Evolutionary conservation across 1,139 yeast species (phyloP).

Genomic region (Citeromyces hawaiiensis): DNA sequence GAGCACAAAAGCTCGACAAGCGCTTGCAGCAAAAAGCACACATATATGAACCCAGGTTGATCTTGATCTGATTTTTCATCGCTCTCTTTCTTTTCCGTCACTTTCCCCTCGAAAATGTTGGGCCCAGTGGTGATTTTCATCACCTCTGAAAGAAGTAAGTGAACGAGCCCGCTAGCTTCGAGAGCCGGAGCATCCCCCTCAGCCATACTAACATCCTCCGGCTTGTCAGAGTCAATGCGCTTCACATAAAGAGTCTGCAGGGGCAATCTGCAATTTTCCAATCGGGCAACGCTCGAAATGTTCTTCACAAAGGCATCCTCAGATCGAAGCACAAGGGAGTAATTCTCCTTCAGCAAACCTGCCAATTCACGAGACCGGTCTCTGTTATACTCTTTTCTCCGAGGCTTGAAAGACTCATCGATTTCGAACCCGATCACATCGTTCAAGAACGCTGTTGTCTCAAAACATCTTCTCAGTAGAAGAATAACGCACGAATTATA

Average conservation of each 20-base stretch:
- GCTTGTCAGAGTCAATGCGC: slow-evolving; percentile 11
- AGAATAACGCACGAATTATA: slow-evolving; percentile 24
- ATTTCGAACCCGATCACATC: slow-evolving; percentile 37
- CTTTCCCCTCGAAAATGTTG: slow-evolving; percentile 32
- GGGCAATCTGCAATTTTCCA: slow-evolving; percentile 34
- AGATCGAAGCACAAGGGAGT: slow-evolving; percentile 44
- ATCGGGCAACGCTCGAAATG: slow-evolving; percentile 31
- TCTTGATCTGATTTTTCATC: slow-evolving; percentile 5
- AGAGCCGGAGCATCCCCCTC: slow-evolving; percentile 14
- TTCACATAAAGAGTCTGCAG: slow-evolving; percentile 11
- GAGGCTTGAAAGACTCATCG: slow-evolving; percentile 21
- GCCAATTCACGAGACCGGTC: slow-evolving; percentile 32
- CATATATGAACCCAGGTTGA: slow-evolving; percentile 33
- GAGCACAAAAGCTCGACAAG: slow-evolving; percentile 66
- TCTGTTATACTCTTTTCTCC: slow-evolving; percentile 5
- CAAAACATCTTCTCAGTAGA: slow-evolving; percentile 59
- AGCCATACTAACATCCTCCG: slow-evolving; percentile 23
- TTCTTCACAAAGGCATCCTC: slow-evolving; percentile 42
- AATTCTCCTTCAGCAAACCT: slow-evolving; percentile 38
- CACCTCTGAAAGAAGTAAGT: slow-evolving; percentile 46
- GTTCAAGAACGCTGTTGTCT: slow-evolving; percentile 36
- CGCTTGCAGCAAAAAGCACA: slow-evolving; percentile 53
- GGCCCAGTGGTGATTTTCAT: slow-evolving; percentile 35
- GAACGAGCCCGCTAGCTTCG: slow-evolving; percentile 44
- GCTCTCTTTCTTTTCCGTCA: slow-evolving; percentile 5